A percentile compares a stretch with the other conserved stretches of the same genome.
Evolutionary conservation across 768 basidiomycete genomes (phyloP).

Genomic region (Termitomyces sp.): DNA sequence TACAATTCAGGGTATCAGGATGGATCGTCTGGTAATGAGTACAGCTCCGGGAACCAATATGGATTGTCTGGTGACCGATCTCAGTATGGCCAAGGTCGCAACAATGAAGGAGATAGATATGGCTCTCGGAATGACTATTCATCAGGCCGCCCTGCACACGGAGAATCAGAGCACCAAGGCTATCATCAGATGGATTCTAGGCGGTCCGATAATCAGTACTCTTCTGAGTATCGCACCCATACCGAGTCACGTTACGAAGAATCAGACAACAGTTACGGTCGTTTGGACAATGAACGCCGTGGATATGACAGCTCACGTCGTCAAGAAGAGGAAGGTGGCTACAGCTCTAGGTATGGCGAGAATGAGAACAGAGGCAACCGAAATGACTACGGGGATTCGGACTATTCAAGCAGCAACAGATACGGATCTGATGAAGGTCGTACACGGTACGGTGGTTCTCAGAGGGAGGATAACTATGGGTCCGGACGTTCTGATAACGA

Average conservation of each 20-base stretch:
- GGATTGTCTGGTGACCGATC: slow-evolving; percentile 4
- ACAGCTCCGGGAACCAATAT: not conserved
- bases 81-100: not conserved
- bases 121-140: slow-evolving; percentile 7
- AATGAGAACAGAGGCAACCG: not conserved
- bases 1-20: slow-evolving; percentile 3
- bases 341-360: not conserved
- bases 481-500: slow-evolving; percentile 9
- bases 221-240: slow-evolving; percentile 1
- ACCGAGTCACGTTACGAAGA: not conserved
- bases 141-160: not conserved
- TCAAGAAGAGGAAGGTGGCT: not conserved
- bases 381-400: not conserved
- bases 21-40: not conserved
- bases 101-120: slow-evolving; percentile 3
- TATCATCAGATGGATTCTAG: slow-evolving; percentile 3
- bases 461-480: slow-evolving; percentile 3
- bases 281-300: not conserved
- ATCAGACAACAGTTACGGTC: not conserved
- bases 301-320: not conserved
- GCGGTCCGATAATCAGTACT: slow-evolving; percentile 4
- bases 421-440: slow-evolving; percentile 12
- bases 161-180: not conserved
- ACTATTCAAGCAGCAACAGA: slow-evolving; percentile 1
- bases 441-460: not conserved